Percentiles rank a stretch among this genome's conserved stretches.
Evolutionary conservation across 441 rosid species (phyloP).

Genomic region (Theobroma grandiflorum): DNA sequence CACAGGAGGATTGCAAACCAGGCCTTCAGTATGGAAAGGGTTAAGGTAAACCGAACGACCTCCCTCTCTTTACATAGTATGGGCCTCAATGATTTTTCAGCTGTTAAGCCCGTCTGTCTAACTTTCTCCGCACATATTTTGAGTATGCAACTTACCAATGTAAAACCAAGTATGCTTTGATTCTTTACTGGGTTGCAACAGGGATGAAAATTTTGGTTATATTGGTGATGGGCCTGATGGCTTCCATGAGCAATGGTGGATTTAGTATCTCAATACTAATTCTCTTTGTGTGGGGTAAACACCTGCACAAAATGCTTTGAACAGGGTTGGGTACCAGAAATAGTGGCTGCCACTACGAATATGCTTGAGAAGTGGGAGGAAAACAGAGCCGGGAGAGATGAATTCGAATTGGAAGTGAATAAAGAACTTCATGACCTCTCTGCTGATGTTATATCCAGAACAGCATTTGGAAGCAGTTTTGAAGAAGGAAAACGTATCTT

Average conservation of each 20-base stretch:
- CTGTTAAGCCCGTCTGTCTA: no score
- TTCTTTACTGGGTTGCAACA: no score
- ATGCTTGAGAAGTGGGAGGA: conserved; percentile 78
- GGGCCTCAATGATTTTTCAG: no score
- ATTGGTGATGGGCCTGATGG: no score
- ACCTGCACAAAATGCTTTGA: background rate
- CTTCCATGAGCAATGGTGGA: no score
- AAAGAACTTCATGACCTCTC: conserved; percentile 65
- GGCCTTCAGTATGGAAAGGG: conserved; percentile 65
- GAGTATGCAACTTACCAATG: no score
- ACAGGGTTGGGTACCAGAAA: conserved; percentile 81
- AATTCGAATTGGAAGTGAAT: conserved; percentile 70
- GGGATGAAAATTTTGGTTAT: background rate
- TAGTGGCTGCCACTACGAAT: conserved; percentile 49
- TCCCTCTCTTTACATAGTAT: conserved; percentile 4
- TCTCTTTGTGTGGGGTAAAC: background rate
- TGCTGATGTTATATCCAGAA: conserved; percentile 77
- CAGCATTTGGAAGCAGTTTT: conserved; percentile 80
- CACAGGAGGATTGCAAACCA: conserved; percentile 68
- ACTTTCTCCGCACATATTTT: no score
- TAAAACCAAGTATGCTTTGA: no score
- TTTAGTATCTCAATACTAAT: background rate
- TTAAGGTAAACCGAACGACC: conserved; percentile 52
- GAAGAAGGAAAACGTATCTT: conserved; percentile 84
- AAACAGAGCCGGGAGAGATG: conserved; percentile 56